phyloP scores from a whole-genome alignment of 257 asterid species.

The Dorcoceras hygrometricum region DNA sequence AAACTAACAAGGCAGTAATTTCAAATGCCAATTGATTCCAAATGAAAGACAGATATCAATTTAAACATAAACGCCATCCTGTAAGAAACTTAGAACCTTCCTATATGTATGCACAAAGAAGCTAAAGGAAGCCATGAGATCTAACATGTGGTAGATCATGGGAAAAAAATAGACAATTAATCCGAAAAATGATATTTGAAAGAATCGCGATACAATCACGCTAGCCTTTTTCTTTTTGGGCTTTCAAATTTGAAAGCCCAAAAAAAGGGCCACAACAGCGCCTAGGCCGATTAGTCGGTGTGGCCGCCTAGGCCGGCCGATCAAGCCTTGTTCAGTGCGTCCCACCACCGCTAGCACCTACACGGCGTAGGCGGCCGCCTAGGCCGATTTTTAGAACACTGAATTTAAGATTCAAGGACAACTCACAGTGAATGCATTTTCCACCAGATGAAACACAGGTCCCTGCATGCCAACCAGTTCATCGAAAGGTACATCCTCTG shows the following conservation, averaged over 20 bases:
- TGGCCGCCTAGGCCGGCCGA: no score
- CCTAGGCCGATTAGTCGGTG: no score
- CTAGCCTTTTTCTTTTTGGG: no score
- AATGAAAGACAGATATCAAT: neutral
- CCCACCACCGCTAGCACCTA: no score
- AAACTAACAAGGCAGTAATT: slow-evolving; percentile 5
- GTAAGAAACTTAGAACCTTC: neutral
- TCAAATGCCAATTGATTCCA: neutral
- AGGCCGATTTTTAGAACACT: no score
- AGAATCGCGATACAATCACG: no score
- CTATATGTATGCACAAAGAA: neutral
- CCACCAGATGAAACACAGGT: slow-evolving; percentile 95
- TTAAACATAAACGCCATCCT: neutral
- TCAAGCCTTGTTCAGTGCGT: no score
- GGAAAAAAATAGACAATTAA: no score
- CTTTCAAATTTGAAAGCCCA: no score
- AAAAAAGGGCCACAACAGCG: no score
- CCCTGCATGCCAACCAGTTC: slow-evolving; percentile 99
- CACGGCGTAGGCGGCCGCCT: no score
- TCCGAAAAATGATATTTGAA: no score
- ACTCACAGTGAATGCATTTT: slow-evolving; percentile 94
- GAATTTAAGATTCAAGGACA: neutral
- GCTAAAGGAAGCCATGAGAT: neutral
- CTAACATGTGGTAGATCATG: neutral
- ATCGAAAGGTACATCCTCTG: slow-evolving; percentile 97